Percentiles rank a stretch among this genome's conserved stretches.
Evolutionary conservation across 352 stramenopile species (phyloP).

Genomic region (Phytophthora aleatoria): DNA sequence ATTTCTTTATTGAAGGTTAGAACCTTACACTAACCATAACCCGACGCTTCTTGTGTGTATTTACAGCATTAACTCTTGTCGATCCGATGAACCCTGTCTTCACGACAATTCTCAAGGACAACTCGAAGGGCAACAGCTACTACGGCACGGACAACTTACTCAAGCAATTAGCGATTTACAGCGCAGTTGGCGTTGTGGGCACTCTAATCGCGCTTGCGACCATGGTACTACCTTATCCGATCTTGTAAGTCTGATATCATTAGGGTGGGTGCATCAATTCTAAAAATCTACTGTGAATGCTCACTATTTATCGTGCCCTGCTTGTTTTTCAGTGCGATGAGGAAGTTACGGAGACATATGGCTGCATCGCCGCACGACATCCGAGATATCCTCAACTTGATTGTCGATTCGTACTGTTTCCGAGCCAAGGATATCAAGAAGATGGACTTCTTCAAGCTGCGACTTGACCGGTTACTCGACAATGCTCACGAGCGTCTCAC

Average conservation of each 20-base stretch:
- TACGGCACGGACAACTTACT: slow-evolving; percentile 65
- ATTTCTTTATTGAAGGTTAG: slow-evolving; percentile 1
- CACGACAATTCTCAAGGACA: slow-evolving; percentile 57
- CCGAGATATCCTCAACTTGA: slow-evolving; percentile 76
- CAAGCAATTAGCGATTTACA: slow-evolving; percentile 73
- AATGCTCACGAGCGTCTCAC: slow-evolving; percentile 42
- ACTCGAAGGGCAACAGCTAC: slow-evolving; percentile 40
- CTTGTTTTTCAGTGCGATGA: slow-evolving; percentile 44
- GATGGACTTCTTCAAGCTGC: slow-evolving; percentile 79
- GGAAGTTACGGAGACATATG: slow-evolving; percentile 53
- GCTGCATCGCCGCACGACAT: slow-evolving; percentile 59
- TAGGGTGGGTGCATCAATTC: neutral
- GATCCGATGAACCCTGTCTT: slow-evolving; percentile 74
- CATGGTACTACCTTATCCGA: slow-evolving; percentile 64
- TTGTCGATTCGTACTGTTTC: slow-evolving; percentile 85
- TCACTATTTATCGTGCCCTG: slow-evolving; percentile 4
- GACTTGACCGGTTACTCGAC: slow-evolving; percentile 56
- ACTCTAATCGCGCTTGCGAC: slow-evolving; percentile 65
- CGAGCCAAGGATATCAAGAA: slow-evolving; percentile 73
- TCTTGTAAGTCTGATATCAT: slow-evolving; percentile 45
- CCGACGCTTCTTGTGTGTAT: neutral
- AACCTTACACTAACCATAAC: neutral
- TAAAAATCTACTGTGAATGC: neutral
- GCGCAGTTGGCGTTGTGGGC: slow-evolving; percentile 62
- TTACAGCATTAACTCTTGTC: slow-evolving; percentile 63